Evolutionary conservation across 768 basidiomycete species (phyloP), one percentile per base, ranked within the genome.

Genomic region (Leccinum rimulosum): DNA sequence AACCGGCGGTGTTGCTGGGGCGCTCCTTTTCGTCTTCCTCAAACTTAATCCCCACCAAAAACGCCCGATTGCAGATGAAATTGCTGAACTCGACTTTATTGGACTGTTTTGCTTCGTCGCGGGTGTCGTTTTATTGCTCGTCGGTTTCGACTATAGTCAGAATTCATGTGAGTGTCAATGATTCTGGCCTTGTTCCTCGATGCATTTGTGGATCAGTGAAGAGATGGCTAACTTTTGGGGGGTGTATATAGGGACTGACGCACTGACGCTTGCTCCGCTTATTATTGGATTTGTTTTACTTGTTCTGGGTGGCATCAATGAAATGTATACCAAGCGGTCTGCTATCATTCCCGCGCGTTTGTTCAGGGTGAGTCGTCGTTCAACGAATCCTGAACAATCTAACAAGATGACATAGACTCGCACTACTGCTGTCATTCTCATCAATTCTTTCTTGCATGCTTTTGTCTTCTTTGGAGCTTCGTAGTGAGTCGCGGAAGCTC

Each of bases 31-130:
- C 67, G 79, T 83, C 68, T 91, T 88, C 78, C 80, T 93, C 40
- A 87, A 91, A 63, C 77, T 92, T n/a, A 91, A 92, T 64, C 89
- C 91, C 1, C 87, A 84, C 56, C 77, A 83, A 56, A 81, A 81
- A 8, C 82, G 79, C 56, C 76, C 86, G 0, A 70, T 89, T 49
- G 75, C 73, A 14, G 72, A 88, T 56, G 86, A 92, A 67, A 62
- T 82, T n/a, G 62, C 67, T 8, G 83, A 87, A 52, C 89, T 93
- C 60, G 91, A 93, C 70, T 89, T 90, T 61, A 35, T 85, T 11
- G 91, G 91, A 8, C 77, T 93, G 10, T 36, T 75, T 31, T 75
- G 89, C 22, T 79, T 92, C 27, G 80, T 91, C 35, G 74, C 67
- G 7, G 88, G 89, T 2, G 79, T 91, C n/a, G 75, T 90, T 12